Evolutionary conservation across 2,329 filamentous ascomycete genomes (phyloP).

Genomic region (Aspergillus fumigatiaffinis): DNA sequence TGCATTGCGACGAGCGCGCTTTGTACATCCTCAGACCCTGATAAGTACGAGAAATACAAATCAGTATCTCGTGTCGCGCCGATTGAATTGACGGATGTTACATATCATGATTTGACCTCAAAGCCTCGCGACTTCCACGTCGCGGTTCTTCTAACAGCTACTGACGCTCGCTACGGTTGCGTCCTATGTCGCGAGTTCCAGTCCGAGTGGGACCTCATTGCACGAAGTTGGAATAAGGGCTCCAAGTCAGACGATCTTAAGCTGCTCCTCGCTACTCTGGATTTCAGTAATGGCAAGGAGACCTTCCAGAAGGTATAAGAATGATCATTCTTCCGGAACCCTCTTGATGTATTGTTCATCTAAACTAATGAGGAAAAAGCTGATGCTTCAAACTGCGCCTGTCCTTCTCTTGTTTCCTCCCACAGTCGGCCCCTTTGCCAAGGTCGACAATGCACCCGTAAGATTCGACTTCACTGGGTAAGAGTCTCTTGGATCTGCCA

Average conservation of each 20-base stretch:
- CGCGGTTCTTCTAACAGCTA: constrained; percentile 78
- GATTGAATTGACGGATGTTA: constrained; percentile 71
- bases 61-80: constrained; percentile 64
- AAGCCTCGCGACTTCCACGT: constrained; percentile 79
- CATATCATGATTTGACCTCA: constrained; percentile 71
- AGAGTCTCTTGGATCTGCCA: constrained; percentile 23
- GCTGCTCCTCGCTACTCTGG: constrained; percentile 76
- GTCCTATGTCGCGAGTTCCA: constrained; percentile 85
- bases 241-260: constrained; percentile 57
- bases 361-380: constrained; percentile 47
- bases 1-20: constrained; percentile 26
- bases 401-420: constrained; percentile 84
- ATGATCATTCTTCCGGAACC: background rate
- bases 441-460: constrained; percentile 61
- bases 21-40: constrained; percentile 54
- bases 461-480: constrained; percentile 88
- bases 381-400: constrained; percentile 90
- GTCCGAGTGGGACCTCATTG: constrained; percentile 86
- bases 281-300: constrained; percentile 79
- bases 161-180: constrained; percentile 80
- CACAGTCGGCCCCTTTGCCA: constrained; percentile 75
- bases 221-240: constrained; percentile 80
- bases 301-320: constrained; percentile 77
- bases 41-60: constrained; percentile 70
- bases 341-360: background rate